Evolutionary conservation across 306 rosid genomes (phyloP).

Genomic region (Aeschynomene evenia): DNA sequence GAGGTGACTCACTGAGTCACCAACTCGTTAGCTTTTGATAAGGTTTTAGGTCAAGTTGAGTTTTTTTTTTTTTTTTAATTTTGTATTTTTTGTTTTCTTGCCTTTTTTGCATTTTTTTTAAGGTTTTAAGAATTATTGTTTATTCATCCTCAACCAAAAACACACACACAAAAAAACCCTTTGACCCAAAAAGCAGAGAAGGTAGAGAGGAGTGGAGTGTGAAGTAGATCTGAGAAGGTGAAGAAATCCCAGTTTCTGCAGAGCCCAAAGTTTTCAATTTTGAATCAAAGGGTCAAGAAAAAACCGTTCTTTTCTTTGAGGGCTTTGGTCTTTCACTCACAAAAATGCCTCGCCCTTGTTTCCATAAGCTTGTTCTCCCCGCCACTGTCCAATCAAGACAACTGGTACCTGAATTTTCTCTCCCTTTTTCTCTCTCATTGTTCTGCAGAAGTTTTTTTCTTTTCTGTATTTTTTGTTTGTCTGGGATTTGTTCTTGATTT

Average conservation of each 20-base stretch:
- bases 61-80: constrained; percentile 4
- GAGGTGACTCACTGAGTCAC: constrained; percentile 50
- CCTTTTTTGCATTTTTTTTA: constrained; percentile 6
- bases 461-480: no score
- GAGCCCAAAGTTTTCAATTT: constrained; percentile 35
- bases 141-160: not conserved
- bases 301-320: constrained; percentile 34
- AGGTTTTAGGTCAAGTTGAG: constrained; percentile 53
- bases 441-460: not conserved
- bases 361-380: constrained; percentile 76
- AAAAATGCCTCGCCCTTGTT: constrained; percentile 74
- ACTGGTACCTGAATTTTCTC: constrained; percentile 60
- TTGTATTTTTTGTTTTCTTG: no score
- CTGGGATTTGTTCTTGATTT: constrained; percentile 1
- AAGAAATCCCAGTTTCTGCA: not conserved
- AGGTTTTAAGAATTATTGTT: constrained; percentile 18
- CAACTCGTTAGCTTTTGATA: constrained; percentile 38
- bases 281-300: constrained; percentile 18
- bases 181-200: constrained; percentile 59
- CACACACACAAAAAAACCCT: constrained; percentile 22
- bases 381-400: constrained; percentile 64
- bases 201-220: constrained; percentile 21
- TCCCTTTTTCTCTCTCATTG: not conserved
- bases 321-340: constrained; percentile 17
- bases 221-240: constrained; percentile 53